Percentiles rank a stretch among this genome's conserved stretches.
Conservation (phyloP, 768 basidiomycete species). For the Trichaptum fuscoviolaceum region DNA sequence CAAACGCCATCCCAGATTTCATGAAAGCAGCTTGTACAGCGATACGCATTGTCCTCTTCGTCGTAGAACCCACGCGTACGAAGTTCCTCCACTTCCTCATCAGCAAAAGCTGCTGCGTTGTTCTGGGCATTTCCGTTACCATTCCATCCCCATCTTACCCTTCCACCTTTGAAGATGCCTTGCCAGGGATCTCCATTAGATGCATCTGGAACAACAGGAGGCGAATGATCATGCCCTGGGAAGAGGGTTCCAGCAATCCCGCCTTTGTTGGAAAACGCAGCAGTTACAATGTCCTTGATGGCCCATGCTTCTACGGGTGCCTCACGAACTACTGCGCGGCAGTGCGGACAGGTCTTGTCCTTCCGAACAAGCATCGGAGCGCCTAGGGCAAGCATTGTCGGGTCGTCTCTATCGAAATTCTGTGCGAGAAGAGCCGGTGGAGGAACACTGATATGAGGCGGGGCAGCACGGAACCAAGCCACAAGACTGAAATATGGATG, state of each 20-base stretch:
- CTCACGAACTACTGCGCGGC: constrained; percentile 37
- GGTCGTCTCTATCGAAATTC: constrained; percentile 20
- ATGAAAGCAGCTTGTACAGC: constrained; percentile 72
- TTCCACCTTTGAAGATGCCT: constrained; percentile 45
- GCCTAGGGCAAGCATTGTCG: constrained; percentile 16
- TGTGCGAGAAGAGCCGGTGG: constrained; percentile 8
- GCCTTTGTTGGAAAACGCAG: constrained; percentile 30
- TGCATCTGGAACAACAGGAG: constrained; percentile 16
- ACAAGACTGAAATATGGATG: constrained; percentile 37
- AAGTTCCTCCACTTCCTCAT: constrained; percentile 20
- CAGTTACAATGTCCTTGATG: constrained; percentile 41
- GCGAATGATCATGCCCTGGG: constrained; percentile 10
- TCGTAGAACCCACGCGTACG: constrained; percentile 38
- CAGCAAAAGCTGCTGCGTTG: constrained; percentile 11
- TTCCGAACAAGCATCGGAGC: constrained; percentile 1
- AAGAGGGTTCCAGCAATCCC: not conserved
- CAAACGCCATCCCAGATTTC: constrained; percentile 73
- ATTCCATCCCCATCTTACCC: not conserved
- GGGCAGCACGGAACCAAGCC: constrained; percentile 63
- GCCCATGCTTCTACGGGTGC: constrained; percentile 44
- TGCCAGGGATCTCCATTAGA: constrained; percentile 56
- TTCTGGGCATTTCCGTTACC: no score
- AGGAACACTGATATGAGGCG: constrained; percentile 19
- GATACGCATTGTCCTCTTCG: constrained; percentile 66
- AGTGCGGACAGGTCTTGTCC: constrained; percentile 41